phyloP scores from a whole-genome alignment of 1,139 yeast genomes.

The Kluyveromyces sp. region DNA sequence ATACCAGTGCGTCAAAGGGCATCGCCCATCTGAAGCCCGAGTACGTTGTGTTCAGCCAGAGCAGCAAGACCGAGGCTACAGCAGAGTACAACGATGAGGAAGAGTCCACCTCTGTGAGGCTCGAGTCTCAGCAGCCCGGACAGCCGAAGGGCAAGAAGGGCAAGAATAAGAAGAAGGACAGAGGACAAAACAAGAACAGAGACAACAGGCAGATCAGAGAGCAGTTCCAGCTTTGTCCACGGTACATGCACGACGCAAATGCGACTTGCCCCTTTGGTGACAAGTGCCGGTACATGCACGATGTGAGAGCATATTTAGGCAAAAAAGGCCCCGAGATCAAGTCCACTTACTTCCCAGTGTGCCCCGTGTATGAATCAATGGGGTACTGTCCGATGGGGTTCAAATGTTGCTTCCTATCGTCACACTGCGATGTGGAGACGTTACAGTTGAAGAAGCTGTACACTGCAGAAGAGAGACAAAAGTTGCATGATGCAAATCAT shows the following conservation, averaged over 20 bases:
- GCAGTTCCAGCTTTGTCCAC: slow-evolving; percentile 57
- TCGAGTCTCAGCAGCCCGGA: slow-evolving; percentile 25
- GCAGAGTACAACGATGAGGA: slow-evolving; percentile 44
- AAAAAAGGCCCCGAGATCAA: slow-evolving; percentile 66
- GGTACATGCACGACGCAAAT: slow-evolving; percentile 47
- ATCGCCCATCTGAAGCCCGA: slow-evolving; percentile 63
- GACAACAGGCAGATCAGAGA: slow-evolving; percentile 69
- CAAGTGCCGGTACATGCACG: slow-evolving; percentile 72
- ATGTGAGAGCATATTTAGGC: slow-evolving; percentile 54
- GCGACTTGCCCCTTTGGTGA: slow-evolving; percentile 62
- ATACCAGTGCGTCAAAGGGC: slow-evolving; percentile 36
- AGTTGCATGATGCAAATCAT: slow-evolving; percentile 38
- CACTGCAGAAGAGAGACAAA: slow-evolving; percentile 28
- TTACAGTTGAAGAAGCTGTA: slow-evolving; percentile 36
- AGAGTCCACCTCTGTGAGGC: slow-evolving; percentile 37
- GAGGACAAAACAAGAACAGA: slow-evolving; percentile 89
- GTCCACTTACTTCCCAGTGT: slow-evolving; percentile 40
- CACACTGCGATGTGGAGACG: slow-evolving; percentile 55
- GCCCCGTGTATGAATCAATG: slow-evolving; percentile 77
- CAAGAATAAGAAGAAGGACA: slow-evolving; percentile 44
- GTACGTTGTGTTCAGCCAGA: slow-evolving; percentile 36
- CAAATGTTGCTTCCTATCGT: slow-evolving; percentile 82
- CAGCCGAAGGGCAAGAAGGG: slow-evolving; percentile 33
- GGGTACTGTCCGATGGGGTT: slow-evolving; percentile 92
- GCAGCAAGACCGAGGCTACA: slow-evolving; percentile 14